Evolutionary conservation across 2,329 filamentous ascomycete species (phyloP).

Genomic region (Epicoccum nigrum): DNA sequence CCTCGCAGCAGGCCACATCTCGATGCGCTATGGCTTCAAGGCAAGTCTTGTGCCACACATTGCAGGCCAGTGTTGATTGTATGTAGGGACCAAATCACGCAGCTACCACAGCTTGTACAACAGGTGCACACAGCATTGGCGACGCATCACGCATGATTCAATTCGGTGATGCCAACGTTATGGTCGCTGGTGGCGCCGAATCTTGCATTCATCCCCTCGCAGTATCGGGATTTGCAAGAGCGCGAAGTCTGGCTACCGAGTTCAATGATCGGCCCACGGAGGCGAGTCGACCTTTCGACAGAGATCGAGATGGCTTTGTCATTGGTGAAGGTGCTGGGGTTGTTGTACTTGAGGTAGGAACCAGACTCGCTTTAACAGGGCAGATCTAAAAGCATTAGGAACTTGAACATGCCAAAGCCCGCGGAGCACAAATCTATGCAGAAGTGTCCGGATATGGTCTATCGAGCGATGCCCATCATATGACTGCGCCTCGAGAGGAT

Average conservation of each 20-base stretch:
- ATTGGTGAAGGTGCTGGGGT: constrained; percentile 92
- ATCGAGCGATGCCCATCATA: constrained; percentile 89
- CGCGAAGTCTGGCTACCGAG: constrained; percentile 80
- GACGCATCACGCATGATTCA: constrained; percentile 92
- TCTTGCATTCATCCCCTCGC: constrained; percentile 95
- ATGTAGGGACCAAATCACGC: constrained; percentile 84
- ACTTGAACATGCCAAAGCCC: constrained; percentile 79
- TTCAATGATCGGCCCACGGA: constrained; percentile 75
- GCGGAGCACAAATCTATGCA: constrained; percentile 84
- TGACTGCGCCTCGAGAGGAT: constrained; percentile 86
- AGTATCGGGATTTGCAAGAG: constrained; percentile 87
- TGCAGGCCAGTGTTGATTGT: constrained; percentile 8
- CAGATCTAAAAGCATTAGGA: constrained; percentile 57
- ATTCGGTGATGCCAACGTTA: constrained; percentile 90
- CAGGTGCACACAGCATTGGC: constrained; percentile 90
- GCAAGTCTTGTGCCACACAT: constrained; percentile 36
- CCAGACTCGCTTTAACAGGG: not conserved
- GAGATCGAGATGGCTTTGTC: constrained; percentile 80
- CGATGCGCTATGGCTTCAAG: constrained; percentile 86
- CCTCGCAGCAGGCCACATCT: constrained; percentile 90
- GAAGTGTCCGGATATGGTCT: constrained; percentile 89
- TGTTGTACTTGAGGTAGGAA: constrained; percentile 73
- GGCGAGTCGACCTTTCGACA: constrained; percentile 88
- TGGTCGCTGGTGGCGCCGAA: constrained; percentile 94
- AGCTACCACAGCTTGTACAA: constrained; percentile 93